Evolutionary conservation across 2,329 filamentous ascomycete genomes (phyloP).

Genomic region (Aureobasidium sp.): DNA sequence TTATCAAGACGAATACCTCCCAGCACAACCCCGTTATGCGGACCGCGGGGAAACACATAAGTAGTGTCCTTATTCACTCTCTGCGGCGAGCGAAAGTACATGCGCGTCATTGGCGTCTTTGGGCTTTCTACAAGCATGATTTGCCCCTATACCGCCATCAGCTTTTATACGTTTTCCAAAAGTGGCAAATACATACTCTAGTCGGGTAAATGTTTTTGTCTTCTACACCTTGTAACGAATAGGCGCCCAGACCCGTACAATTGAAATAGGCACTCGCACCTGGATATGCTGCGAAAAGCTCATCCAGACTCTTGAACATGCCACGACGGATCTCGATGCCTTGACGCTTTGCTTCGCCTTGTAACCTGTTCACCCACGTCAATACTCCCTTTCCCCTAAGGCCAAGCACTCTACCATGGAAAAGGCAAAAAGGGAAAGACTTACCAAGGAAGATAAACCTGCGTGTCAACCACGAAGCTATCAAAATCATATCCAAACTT

Average conservation of each 20-base stretch:
- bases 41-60: constrained; percentile 12
- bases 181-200: neutral
- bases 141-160: constrained; percentile 48
- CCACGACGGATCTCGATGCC: constrained; percentile 6
- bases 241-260: constrained; percentile 67
- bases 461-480: constrained; percentile 12
- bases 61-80: constrained; percentile 13
- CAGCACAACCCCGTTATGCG: constrained; percentile 6
- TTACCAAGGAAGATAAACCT: constrained; percentile 15
- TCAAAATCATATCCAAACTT: constrained; percentile 9
- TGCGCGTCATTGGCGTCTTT: constrained; percentile 25
- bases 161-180: neutral
- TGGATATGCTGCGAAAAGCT: constrained; percentile 48
- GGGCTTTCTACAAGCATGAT: constrained; percentile 68
- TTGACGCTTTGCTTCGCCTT: neutral
- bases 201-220: constrained; percentile 52
- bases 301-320: constrained; percentile 58
- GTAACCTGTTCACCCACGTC: neutral
- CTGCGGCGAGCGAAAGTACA: constrained; percentile 16
- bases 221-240: constrained; percentile 67
- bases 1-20: constrained; percentile 13
- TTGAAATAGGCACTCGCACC: constrained; percentile 53
- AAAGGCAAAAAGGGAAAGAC: neutral
- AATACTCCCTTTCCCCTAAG: neutral
- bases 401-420: neutral